These are phyloP conservation scores for Liquidambar formosana DNA, from an alignment of 164 flowering plant genomes.

Conservation along the genomic window DNA sequence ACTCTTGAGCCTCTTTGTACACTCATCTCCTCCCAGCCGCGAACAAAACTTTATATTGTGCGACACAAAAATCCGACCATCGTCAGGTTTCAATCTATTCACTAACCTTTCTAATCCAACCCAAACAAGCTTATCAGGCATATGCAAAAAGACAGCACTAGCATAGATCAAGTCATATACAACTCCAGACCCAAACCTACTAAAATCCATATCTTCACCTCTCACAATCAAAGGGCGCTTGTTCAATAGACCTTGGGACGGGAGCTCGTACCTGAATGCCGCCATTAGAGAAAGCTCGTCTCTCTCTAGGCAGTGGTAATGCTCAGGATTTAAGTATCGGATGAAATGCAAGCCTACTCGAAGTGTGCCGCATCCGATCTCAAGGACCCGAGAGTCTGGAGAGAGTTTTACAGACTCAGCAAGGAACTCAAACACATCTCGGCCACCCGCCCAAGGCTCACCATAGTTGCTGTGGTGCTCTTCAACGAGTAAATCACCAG, in stretches of 20 bases:
- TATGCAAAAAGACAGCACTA: conserved; percentile 95
- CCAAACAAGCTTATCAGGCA: conserved; percentile 98
- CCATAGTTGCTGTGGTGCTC: conserved; percentile 99
- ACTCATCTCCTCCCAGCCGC: conserved; percentile 84
- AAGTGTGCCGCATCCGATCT: conserved; percentile 96
- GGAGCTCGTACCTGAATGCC: conserved; percentile 90
- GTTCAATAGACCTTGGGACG: conserved; percentile 81
- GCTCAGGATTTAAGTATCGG: conserved; percentile 62
- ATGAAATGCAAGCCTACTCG: conserved; percentile 94
- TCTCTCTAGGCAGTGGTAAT: conserved; percentile 81
- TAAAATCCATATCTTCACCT: conserved; percentile 93
- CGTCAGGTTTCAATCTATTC: conserved; percentile 55
- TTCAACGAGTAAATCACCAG: conserved; percentile 88
- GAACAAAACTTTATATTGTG: conserved; percentile 95
- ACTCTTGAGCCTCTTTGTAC: conserved; percentile 61
- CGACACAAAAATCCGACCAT: conserved; percentile 87
- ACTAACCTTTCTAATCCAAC: conserved; percentile 77
- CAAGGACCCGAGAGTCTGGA: conserved; percentile 69
- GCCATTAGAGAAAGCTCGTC: conserved; percentile 95
- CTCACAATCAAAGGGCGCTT: conserved; percentile 85
- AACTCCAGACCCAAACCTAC: conserved; percentile 60
- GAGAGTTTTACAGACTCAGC: conserved; percentile 53
- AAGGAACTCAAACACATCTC: conserved; percentile 92
- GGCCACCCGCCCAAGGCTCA: conserved; percentile 99
- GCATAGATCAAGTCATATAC: conserved; percentile 86